These are phyloP conservation scores for Xylaria sp. DNA, from an alignment of 2,329 filamentous ascomycete species.

Conservation along the genomic window DNA sequence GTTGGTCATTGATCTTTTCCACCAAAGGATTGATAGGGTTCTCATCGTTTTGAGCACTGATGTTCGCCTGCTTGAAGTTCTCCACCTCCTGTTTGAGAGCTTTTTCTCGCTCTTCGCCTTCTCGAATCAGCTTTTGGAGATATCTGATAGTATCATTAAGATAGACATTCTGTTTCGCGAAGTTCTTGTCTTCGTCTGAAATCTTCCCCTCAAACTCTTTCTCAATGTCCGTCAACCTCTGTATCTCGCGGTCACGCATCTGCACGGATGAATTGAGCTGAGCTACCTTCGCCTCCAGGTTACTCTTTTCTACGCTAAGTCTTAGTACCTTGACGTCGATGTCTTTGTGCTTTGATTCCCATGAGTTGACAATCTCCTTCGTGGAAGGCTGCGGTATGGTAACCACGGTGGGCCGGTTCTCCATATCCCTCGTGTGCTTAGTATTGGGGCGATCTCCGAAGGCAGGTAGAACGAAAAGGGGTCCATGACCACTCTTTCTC, in stretches of 20 bases:
- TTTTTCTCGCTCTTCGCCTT: conserved; percentile 19
- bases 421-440: conserved; percentile 56
- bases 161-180: conserved; percentile 13
- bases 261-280: conserved; percentile 29
- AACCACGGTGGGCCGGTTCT: conserved; percentile 55
- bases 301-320: conserved; percentile 30
- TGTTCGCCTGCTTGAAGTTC: conserved; percentile 33
- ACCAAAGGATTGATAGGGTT: conserved; percentile 15
- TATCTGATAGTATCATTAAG: conserved; percentile 19
- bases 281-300: conserved; percentile 18
- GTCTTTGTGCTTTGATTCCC: conserved; percentile 40
- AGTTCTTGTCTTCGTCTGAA: conserved; percentile 3
- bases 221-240: conserved; percentile 32
- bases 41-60: conserved; percentile 6
- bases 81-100: conserved; percentile 28
- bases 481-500: conserved; percentile 55
- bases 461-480: conserved; percentile 65
- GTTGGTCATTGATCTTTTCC: conserved; percentile 11
- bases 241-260: conserved; percentile 33
- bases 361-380: conserved; percentile 37
- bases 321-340: conserved; percentile 25
- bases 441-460: conserved; percentile 58
- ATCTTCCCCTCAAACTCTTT: conserved; percentile 34
- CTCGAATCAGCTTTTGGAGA: conserved; percentile 1
- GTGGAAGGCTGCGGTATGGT: conserved; percentile 42